These are phyloP conservation scores for Leishmania arabica DNA, from an alignment of 208 protist genomes.

Conservation along the genomic window DNA sequence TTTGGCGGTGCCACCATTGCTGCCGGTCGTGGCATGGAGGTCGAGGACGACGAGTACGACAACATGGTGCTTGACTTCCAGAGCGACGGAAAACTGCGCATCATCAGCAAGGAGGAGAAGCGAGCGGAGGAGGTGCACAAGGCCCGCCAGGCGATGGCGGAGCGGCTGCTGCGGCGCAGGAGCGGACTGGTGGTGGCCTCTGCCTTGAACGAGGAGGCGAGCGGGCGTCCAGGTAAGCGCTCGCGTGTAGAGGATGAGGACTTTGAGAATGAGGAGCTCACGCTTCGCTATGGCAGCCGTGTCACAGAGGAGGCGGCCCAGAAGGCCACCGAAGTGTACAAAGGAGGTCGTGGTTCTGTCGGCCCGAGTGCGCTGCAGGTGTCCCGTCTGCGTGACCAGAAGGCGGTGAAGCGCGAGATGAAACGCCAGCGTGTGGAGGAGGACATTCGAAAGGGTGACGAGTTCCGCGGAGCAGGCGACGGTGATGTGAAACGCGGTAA, in stretches of 20 bases:
- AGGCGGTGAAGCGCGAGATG: constrained; percentile 54
- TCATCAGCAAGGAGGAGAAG: constrained; percentile 80
- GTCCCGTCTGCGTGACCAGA: constrained; percentile 65
- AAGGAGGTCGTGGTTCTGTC: constrained; percentile 23
- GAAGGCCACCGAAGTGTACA: constrained; percentile 34
- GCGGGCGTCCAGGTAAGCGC: constrained; percentile 57
- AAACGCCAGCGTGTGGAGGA: constrained; percentile 86
- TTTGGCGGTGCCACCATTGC: constrained; percentile 23
- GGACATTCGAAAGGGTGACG: constrained; percentile 86
- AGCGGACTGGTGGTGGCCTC: constrained; percentile 48
- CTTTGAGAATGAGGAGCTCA: constrained; percentile 87
- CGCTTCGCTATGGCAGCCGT: constrained; percentile 66
- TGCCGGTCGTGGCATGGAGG: constrained; percentile 9
- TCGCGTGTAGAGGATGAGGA: constrained; percentile 69
- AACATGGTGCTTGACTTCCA: constrained; percentile 84
- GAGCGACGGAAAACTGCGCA: constrained; percentile 77
- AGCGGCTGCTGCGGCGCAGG: constrained; percentile 60
- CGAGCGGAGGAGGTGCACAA: constrained; percentile 45
- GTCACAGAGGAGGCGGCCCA: constrained; percentile 50
- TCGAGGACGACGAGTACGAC: constrained; percentile 68
- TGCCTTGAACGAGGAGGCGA: constrained; percentile 56
- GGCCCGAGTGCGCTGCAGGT: constrained; percentile 37
- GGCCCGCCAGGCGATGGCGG: constrained; percentile 60
- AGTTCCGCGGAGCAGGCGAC: constrained; percentile 74
- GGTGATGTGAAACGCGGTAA: constrained; percentile 88